phyloP scores from a whole-genome alignment of 1,139 yeast species.

The Barnettozyma hawaiiensis region DNA sequence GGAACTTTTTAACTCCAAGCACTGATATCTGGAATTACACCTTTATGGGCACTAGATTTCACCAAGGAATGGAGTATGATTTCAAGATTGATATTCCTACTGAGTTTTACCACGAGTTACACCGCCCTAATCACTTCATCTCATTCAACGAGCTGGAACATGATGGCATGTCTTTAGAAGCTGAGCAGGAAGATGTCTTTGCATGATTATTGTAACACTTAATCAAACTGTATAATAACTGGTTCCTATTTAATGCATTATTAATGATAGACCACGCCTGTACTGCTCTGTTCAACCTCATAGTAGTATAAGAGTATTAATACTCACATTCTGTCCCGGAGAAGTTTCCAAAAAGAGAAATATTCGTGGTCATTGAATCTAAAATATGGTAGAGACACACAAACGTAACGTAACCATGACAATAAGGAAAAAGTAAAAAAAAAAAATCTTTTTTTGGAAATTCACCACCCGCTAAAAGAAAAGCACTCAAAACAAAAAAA shows the following conservation, averaged over 20 bases:
- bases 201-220: slow-evolving; percentile 30
- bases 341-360: no score
- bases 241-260: background rate
- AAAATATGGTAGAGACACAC: no score
- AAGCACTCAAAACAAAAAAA: no score
- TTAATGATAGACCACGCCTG: no score
- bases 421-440: no score
- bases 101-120: slow-evolving; percentile 77
- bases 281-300: no score
- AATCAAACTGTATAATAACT: background rate
- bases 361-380: no score
- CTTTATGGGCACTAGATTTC: slow-evolving; percentile 84
- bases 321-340: no score
- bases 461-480: no score
- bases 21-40: slow-evolving; percentile 87
- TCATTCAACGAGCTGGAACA: slow-evolving; percentile 66
- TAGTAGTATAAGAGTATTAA: no score
- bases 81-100: slow-evolving; percentile 75
- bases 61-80: slow-evolving; percentile 50
- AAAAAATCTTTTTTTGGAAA: no score
- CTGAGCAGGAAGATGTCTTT: slow-evolving; percentile 69
- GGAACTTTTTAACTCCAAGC: slow-evolving; percentile 83
- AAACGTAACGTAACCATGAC: no score
- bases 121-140: slow-evolving; percentile 83
- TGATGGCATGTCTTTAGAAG: slow-evolving; percentile 47